Base-by-base conservation (phyloP, 108 stramenopile species). In the Epithemia pelagica region DNA sequence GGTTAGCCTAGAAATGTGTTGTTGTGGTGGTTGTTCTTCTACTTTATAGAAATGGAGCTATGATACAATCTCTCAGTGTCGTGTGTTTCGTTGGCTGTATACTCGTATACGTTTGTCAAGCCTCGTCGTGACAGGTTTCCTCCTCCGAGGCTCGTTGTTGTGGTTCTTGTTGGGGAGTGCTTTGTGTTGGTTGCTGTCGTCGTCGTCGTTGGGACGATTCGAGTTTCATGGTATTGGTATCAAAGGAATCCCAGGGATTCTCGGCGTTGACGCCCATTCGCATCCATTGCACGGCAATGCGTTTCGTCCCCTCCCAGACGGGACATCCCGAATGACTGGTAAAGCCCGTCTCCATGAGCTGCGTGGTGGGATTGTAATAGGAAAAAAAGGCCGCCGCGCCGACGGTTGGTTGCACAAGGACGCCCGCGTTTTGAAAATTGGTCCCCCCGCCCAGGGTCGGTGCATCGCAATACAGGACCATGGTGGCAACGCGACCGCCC, bases 401-500 rank as follows among this genome's bases (percentile, higher is more conserved):
- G 60, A 73, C 64, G 62, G 74, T 74, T 58, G 95, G 94, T 60
- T 79, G 75, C 62, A 96, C 74, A 65, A 90, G 88, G 3, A 96
- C 77, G 67, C 84, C 79, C 52, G 92, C 78, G 63, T 92, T 88
- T 30, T 87, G 79, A 74, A 97, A 97, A 33, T 92, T 91, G 63
- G 97, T 97, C 21, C 77, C 84, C 1, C 97, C 97, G 22, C 97
- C 97, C 22, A 68, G 65, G 61, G 65, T 59, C n/a, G 95, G 93
- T 73, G 68, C 88, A 89, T 74, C 91, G 88, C 96, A 97, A 73
- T 97, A 97, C 65, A 95, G 83, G 2, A 97, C 92, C 74, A 96
- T 88, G n/a, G 96, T 96, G 21, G 96, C 95, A 72, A 96, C 88
- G 20, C 96, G 80, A 56, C 77, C 82, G 2, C 92, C 91, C 8